phyloP scores from a whole-genome alignment of 768 basidiomycete species.

The Antrodiella citrinella region DNA sequence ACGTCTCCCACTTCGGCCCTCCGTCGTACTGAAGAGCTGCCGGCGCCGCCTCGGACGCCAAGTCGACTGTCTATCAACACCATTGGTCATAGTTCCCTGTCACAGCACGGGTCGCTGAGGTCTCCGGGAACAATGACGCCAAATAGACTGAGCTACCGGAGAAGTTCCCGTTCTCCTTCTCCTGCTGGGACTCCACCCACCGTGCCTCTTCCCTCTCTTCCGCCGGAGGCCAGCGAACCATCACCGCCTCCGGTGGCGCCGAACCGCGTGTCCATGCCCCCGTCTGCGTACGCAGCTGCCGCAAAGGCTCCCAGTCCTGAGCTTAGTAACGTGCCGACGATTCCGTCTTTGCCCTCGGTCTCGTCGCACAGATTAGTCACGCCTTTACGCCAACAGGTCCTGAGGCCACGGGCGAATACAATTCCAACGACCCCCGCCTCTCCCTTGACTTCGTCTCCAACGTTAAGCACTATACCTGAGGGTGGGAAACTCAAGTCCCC shows the following conservation, averaged over 20 bases:
- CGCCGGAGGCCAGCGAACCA: background rate
- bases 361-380: background rate
- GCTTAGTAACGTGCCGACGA: background rate
- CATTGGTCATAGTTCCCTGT: background rate
- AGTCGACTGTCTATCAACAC: background rate
- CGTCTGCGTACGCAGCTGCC: background rate
- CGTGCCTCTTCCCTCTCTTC: background rate
- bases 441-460: background rate
- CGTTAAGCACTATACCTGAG: background rate
- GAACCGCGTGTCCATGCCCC: background rate
- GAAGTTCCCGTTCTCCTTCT: background rate
- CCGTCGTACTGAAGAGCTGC: background rate
- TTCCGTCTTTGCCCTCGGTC: background rate
- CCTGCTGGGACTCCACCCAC: background rate
- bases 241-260: background rate
- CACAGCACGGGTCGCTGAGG: background rate
- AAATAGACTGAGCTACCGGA: background rate
- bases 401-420: background rate
- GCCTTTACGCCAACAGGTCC: background rate
- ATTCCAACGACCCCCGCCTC: background rate
- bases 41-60: background rate
- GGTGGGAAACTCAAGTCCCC: background rate
- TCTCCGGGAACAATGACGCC: background rate
- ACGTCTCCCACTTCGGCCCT: background rate
- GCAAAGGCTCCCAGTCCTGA: background rate